Base-by-base conservation (phyloP, 768 basidiomycete species). In the Leccinum incarnatum region DNA sequence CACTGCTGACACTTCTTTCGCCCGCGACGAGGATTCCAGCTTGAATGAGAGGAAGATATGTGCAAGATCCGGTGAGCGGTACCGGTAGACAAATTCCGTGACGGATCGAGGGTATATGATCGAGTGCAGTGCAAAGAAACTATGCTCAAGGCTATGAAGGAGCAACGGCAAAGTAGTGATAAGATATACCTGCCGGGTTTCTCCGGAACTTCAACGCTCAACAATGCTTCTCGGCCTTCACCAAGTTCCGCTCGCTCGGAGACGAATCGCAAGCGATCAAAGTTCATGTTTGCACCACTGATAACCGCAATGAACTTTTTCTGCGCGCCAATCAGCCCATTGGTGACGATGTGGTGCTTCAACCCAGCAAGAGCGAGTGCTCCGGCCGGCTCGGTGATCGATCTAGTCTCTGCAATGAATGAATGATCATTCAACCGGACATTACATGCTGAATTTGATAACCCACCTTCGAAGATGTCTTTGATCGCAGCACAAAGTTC, bases 281-380 rank as follows among this genome's bases (percentile, higher is more conserved):
- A 99, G 76, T 99, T 98, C 93, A 99, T 97, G 76, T 99, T 98
- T 17, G 96, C 97, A 21, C 97, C 97, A 67, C 93, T 95, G 62
- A 98, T 77, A 54, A 98, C 86, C 5, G 85, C 95, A 30, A 98
- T 95, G 63, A 95, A 97, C 57, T 84, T 87, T 76, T 93, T 93
- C 56, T 89, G 81, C 2, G 91, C 85, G 37, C 91, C 92, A 53
- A 94, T 65, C 34, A 98, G 83, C 53, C 88, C 81, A 72, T 97
- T 92, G 58, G 87, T 75, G 34, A 85, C 63, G 65, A 99, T 94
- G 70, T 96, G 83, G 12, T 84, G 86, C 72, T 98, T 99, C 54
- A 98, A 78, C 11, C 93, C 94, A 17, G 97, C 97, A 37, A 98
- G 79, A 0, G 90, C 89, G 6, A 98, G 81, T 1, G 97, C 96